Conservation (phyloP, 352 stramenopile species). For the Paralagenidium karlingii region DNA sequence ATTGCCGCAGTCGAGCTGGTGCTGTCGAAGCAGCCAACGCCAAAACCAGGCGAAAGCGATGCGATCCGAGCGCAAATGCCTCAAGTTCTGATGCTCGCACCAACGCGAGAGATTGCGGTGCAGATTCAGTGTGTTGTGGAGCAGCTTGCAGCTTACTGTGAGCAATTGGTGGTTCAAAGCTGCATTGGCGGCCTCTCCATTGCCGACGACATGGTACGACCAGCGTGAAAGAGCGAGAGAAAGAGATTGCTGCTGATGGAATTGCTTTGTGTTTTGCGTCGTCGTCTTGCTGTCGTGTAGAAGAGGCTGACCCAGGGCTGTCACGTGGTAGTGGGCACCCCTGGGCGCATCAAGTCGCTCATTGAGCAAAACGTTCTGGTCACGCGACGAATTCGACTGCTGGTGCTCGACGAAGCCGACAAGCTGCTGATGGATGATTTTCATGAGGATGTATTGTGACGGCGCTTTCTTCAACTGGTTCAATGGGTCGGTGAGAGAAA, state of each 20-base stretch:
- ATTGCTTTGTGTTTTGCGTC: background rate
- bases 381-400: conserved; percentile 31
- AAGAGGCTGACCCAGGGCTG: too few relatives aligned
- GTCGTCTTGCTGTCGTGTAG: conserved; percentile 1
- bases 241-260: too few relatives aligned
- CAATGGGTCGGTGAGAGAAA: too few relatives aligned
- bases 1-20: conserved; percentile 48
- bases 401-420: conserved; percentile 75
- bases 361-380: conserved; percentile 37
- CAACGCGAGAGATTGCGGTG: conserved; percentile 61
- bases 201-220: too few relatives aligned
- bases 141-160: too few relatives aligned
- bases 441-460: background rate
- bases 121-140: conserved; percentile 62
- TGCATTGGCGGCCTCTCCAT: conserved; percentile 54
- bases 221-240: background rate
- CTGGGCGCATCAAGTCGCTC: conserved; percentile 54
- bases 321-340: conserved; percentile 63
- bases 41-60: too few relatives aligned
- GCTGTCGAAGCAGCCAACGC: too few relatives aligned
- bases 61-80: conserved; percentile 14
- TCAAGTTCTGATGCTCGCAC: conserved; percentile 47
- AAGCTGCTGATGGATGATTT: conserved; percentile 48
- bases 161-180: conserved; percentile 23
- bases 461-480: background rate